A percentile compares a stretch with the other conserved stretches of the same genome.
Conservation (phyloP, 805 yeast genomes). For the fission yeast (Schizosaccharomyces pombe) region DNA sequence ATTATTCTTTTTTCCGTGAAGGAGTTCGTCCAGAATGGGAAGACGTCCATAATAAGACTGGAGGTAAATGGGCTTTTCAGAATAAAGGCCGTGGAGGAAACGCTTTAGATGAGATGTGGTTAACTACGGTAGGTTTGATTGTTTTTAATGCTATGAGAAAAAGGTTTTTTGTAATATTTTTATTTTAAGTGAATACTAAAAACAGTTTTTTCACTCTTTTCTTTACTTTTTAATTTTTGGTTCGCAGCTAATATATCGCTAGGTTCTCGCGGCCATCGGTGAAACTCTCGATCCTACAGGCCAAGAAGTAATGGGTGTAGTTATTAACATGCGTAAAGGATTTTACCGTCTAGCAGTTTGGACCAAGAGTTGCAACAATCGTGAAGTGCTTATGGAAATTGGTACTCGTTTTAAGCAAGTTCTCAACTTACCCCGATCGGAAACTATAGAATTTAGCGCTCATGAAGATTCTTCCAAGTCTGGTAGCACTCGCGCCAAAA, state of each 20-base stretch:
- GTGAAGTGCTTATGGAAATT: constrained; percentile 33
- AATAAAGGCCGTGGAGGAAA: constrained; percentile 76
- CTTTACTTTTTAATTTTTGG: not conserved
- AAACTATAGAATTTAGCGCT: constrained; percentile 49
- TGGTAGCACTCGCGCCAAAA: constrained; percentile 10
- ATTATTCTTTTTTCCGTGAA: constrained; percentile 83
- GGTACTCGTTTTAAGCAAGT: constrained; percentile 54
- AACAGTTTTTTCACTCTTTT: not conserved
- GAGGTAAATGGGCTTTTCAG: constrained; percentile 84
- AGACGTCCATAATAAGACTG: constrained; percentile 61
- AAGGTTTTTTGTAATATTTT: too few species aligned
- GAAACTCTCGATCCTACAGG: constrained; percentile 74
- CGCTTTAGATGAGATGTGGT: constrained; percentile 27
- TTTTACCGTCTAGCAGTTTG: constrained; percentile 73
- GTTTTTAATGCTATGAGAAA: too few species aligned
- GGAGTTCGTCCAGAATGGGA: constrained; percentile 98
- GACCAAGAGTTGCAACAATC: constrained; percentile 57
- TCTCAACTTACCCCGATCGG: constrained; percentile 48
- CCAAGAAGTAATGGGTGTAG: constrained; percentile 82
- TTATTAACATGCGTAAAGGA: constrained; percentile 63
- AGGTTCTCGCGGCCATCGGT: constrained; percentile 66
- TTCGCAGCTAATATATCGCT: not conserved
- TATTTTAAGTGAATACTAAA: too few species aligned
- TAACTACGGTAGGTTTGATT: not conserved
- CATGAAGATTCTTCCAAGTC: constrained; percentile 10